Evolutionary conservation across 225 moss, liverwort and hornwort species (phyloP).

Genomic region (Bryoerythrophyllum caledonicum): DNA sequence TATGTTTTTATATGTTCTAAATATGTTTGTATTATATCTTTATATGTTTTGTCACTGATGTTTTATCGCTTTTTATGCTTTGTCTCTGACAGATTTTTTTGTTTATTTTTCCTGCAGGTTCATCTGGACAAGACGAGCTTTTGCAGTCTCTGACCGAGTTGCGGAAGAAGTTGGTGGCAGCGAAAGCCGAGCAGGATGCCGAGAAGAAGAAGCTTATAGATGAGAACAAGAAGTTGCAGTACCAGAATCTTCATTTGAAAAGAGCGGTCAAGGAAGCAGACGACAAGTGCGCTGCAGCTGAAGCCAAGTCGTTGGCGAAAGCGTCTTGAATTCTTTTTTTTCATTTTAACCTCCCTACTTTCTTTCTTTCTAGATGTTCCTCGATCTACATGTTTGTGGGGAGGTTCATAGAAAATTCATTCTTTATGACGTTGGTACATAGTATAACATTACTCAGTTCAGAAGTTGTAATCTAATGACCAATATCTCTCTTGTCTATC

Average conservation of each 20-base stretch:
- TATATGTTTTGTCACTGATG: no score
- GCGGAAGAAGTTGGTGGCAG: slow-evolving; percentile 43
- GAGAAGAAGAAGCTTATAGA: slow-evolving; percentile 48
- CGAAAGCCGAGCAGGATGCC: slow-evolving; percentile 48
- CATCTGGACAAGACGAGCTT: slow-evolving; percentile 34
- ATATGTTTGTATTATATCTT: no score
- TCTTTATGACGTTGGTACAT: slow-evolving; percentile 5
- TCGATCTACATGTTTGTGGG: neutral
- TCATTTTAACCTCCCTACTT: neutral
- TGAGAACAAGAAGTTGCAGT: slow-evolving; percentile 56
- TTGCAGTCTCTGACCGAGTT: slow-evolving; percentile 44
- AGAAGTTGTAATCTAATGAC: slow-evolving; percentile 20
- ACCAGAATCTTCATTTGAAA: slow-evolving; percentile 51
- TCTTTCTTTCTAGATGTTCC: slow-evolving; percentile 5
- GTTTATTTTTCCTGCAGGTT: slow-evolving; percentile 31
- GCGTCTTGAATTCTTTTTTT: slow-evolving; percentile 11
- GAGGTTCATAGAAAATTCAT: slow-evolving; percentile 13
- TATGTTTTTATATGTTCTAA: no score
- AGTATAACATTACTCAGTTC: neutral
- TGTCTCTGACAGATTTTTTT: neutral
- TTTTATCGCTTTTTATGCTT: neutral
- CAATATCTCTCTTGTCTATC: neutral
- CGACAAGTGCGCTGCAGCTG: slow-evolving; percentile 37
- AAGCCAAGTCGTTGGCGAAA: slow-evolving; percentile 29
- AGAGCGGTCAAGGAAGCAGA: slow-evolving; percentile 50